Evolutionary conservation across 352 stramenopile genomes (phyloP).

Genomic region (Phytophthora pinifolia): DNA sequence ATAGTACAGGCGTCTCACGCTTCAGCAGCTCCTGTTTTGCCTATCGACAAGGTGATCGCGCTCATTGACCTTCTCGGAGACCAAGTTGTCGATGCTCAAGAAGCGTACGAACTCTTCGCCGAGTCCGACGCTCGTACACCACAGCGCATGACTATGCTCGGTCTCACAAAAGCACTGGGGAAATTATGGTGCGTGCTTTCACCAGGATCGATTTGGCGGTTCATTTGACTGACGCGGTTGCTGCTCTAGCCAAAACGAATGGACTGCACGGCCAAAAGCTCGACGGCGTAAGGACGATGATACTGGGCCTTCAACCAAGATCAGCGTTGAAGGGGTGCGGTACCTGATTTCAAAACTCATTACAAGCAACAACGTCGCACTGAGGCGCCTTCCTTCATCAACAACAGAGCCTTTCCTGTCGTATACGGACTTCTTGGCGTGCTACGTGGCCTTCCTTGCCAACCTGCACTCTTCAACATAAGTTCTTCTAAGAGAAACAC

Average conservation of each 20-base stretch:
- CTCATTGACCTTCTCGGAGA: constrained; percentile 68
- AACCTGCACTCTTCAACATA: constrained; percentile 22
- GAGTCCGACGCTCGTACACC: constrained; percentile 16
- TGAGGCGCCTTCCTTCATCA: constrained; percentile 26
- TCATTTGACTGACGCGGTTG: neutral
- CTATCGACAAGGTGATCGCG: constrained; percentile 47
- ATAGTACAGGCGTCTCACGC: neutral
- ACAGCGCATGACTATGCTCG: constrained; percentile 46
- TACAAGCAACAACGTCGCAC: constrained; percentile 27
- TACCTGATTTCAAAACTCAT: constrained; percentile 48
- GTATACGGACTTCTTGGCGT: constrained; percentile 72
- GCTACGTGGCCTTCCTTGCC: constrained; percentile 52
- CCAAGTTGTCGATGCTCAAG: constrained; percentile 54
- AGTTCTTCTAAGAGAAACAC: neutral
- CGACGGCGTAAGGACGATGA: neutral
- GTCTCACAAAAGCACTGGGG: constrained; percentile 43
- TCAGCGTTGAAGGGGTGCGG: constrained; percentile 36
- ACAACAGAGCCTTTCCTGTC: constrained; percentile 44
- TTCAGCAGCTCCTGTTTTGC: constrained; percentile 11
- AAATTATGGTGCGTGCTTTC: constrained; percentile 39
- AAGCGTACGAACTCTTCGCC: constrained; percentile 48
- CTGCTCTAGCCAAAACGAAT: constrained; percentile 12
- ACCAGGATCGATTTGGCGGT: neutral
- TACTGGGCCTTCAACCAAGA: neutral
- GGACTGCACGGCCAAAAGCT: neutral